Conservation (phyloP, 352 stramenopile genomes). For the Pythium insidiosum region DNA sequence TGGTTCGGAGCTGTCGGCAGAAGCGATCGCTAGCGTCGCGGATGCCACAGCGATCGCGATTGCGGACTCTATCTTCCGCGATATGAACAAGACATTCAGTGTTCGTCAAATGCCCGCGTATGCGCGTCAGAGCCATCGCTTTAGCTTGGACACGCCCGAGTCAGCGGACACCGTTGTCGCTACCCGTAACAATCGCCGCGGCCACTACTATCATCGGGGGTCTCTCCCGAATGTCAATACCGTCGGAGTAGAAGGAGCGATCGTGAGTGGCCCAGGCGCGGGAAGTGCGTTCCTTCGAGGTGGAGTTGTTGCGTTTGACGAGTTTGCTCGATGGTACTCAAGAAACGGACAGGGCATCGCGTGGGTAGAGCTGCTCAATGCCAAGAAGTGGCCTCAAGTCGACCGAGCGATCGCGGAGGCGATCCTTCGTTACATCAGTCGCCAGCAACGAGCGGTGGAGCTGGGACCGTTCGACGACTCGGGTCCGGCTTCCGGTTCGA, state of each 20-base stretch:
- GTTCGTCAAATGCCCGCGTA: conserved; percentile 22
- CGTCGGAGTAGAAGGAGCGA: conserved; percentile 44
- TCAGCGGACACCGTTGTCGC: conserved; percentile 30
- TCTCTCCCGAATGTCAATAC: conserved; percentile 55
- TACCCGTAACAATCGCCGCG: conserved; percentile 18
- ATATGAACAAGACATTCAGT: conserved; percentile 76
- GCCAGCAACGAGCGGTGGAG: conserved; percentile 52
- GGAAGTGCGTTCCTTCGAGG: conserved; percentile 62
- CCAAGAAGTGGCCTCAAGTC: conserved; percentile 79
- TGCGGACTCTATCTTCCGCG: conserved; percentile 74
- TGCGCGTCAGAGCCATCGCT: conserved; percentile 28
- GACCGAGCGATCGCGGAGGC: conserved; percentile 48
- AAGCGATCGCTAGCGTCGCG: conserved; percentile 72
- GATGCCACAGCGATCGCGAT: conserved; percentile 81
- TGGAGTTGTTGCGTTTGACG: conserved; percentile 74
- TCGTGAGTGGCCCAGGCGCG: conserved; percentile 45
- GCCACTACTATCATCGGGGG: conserved; percentile 60
- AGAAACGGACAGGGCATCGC: conserved; percentile 70
- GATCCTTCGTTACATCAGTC: conserved; percentile 70
- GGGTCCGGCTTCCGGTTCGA: conserved; percentile 42
- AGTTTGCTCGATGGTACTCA: conserved; percentile 85
- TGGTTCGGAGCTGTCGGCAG: conserved; percentile 67
- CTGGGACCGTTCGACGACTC: conserved; percentile 14
- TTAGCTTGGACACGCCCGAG: conserved; percentile 49
- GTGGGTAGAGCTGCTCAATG: conserved; percentile 80